A percentile compares a stretch with the other conserved stretches of the same genome.
phyloP scores from a whole-genome alignment of 1,284 basidiomycete species.

The Calocybe gambosa region DNA sequence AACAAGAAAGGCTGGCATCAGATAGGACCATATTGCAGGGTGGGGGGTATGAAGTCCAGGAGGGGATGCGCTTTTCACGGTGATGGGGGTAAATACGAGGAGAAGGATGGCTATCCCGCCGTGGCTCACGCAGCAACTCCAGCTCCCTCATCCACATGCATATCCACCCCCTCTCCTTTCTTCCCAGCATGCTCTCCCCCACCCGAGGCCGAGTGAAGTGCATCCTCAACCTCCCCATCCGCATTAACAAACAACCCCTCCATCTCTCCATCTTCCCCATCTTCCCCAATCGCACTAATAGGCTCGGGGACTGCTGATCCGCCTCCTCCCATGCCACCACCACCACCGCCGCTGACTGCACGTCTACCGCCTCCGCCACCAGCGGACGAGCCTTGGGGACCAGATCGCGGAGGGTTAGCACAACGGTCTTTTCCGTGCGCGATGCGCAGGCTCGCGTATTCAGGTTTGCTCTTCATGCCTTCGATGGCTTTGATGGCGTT shows the following conservation, averaged over 20 bases:
- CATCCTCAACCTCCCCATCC: slow-evolving; percentile 22
- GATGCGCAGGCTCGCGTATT: slow-evolving; percentile 78
- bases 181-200: neutral
- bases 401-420: slow-evolving; percentile 82
- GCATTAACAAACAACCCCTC: slow-evolving; percentile 24
- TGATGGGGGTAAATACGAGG: neutral
- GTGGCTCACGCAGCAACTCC: slow-evolving; percentile 19
- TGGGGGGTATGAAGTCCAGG: too few species aligned
- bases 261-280: slow-evolving; percentile 24
- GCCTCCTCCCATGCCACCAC: too few species aligned
- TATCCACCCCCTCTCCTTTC: slow-evolving; percentile 17
- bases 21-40: too few species aligned
- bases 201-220: slow-evolving; percentile 7
- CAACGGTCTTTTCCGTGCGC: slow-evolving; percentile 94
- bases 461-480: slow-evolving; percentile 79
- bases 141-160: slow-evolving; percentile 32
- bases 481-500: slow-evolving; percentile 96
- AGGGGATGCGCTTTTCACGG: too few species aligned
- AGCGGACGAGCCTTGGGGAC: slow-evolving; percentile 40
- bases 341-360: slow-evolving; percentile 21
- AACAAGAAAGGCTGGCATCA: too few species aligned
- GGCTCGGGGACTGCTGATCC: slow-evolving; percentile 23
- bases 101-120: slow-evolving; percentile 14
- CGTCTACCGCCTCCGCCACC: slow-evolving; percentile 43
- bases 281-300: slow-evolving; percentile 17